Evolutionary conservation across 2,329 filamentous ascomycete species (phyloP), one percentile per base, ranked within the genome.

Genomic region (Cordyceps javanica): DNA sequence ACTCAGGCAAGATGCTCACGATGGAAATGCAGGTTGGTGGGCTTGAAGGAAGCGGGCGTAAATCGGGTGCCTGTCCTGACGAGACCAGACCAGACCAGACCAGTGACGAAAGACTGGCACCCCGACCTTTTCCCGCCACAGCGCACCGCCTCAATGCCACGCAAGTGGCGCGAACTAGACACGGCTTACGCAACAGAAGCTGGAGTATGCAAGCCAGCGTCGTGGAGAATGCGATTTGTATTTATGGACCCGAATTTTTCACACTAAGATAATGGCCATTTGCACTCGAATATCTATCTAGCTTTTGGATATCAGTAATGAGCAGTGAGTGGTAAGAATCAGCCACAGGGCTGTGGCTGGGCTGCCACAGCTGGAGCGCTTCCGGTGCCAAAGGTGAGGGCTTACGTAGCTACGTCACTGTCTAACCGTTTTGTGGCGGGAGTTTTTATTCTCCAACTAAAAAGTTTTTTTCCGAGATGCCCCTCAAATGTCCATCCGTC

Each of bases 71-170:
- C 57, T 58, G 57, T 42, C 41, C 21, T 23, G 48, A 38, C 25
- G 38, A 45, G 42, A 45, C 41, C 21, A 46, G 44, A 46, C 44
- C 16, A 5, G 44, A 30, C 28, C 28, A 21, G 46, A n/a, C 19
- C 57, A 26, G 57, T 53, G 57, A 58, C 57, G 57, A 54, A 54
- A 58, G 49, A 34, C 45, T 51, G 46, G 46, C 25, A 56, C 25
- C 30, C 55, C 55, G 55, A 46, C 55, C 55, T 58, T 52, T 53
- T 53, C 14, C 49, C 56, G 56, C 56, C 49, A 58, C 56, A 57
- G 30, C 28, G 57, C 57, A 58, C 57, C 57, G 57, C 57, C 57
- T 55, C 57, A 58, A 49, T 58, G 56, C 49, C 56, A 51, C 50
- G 51, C 45, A 42, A 54, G 57, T 58, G 57, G 57, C 57, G 57